Conservation (phyloP, 2,329 filamentous ascomycete species). For the Alternaria solani region DNA sequence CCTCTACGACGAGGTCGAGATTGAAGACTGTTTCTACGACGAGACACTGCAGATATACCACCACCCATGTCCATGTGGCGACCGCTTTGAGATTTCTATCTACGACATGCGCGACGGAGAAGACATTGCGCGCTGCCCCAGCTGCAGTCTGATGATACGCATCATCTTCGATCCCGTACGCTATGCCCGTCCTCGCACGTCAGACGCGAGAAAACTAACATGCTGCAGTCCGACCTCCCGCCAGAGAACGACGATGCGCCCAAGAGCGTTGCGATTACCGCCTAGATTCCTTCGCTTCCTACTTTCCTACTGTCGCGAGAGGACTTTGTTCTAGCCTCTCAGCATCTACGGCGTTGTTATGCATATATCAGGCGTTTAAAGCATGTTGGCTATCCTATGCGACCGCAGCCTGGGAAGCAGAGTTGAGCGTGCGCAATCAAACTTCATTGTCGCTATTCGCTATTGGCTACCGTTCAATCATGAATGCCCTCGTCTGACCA, state of each 20-base stretch:
- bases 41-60: constrained; percentile 91
- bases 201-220: constrained; percentile 6
- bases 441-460: constrained; percentile 2
- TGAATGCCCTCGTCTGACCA: not conserved
- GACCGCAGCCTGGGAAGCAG: not conserved
- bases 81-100: constrained; percentile 90
- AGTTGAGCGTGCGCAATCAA: constrained; percentile 3
- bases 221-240: constrained; percentile 43
- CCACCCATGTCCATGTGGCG: constrained; percentile 96
- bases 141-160: constrained; percentile 94
- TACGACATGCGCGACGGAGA: constrained; percentile 85
- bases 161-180: constrained; percentile 89
- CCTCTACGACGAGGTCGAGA: constrained; percentile 97
- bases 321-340: not conserved
- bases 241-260: constrained; percentile 35
- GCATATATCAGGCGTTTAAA: constrained; percentile 29
- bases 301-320: not conserved
- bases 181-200: not conserved
- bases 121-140: constrained; percentile 96
- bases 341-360: constrained; percentile 14
- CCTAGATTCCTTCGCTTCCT: constrained; percentile 20
- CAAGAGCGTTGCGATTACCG: constrained; percentile 35
- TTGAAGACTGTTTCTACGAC: constrained; percentile 93
- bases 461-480: constrained; percentile 7
- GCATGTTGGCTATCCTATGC: constrained; percentile 7